Evolutionary conservation across 192 early-diverging fungal genomes (phyloP), one percentile per base, ranked within the genome.

Genomic region (Jimgerdemannia flammicorona): DNA sequence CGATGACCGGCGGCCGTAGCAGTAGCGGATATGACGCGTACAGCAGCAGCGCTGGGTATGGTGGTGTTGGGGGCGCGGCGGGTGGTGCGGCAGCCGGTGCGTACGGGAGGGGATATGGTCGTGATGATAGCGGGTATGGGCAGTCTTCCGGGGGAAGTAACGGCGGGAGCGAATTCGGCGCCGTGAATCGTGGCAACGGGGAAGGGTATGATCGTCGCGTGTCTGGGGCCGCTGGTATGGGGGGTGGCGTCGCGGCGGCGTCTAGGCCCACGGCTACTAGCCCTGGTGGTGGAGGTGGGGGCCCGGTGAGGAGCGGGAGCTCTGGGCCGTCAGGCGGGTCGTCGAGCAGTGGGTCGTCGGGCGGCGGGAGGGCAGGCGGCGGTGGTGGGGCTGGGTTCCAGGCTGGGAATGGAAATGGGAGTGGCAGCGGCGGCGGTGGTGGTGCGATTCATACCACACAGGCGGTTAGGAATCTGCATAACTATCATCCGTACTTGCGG

Each of bases 401-500:
- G 42, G 70, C 40, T 41, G 54, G 41, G 72, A 72, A 65, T 67
- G 40, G 64, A 4, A 70, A 65, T 49, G 76, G 79, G 54, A n/a
- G n/a, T n/a, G n/a, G n/a, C n/a, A n/a, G n/a, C n/a, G n/a, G n/a
- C n/a, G n/a, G n/a, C n/a, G 75, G 75, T n/a, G 71, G 79, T 39
- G 81, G 81, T 10, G 77, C 84, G 11, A 65, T 85, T 49, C 76
- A 85, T 75, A 80, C 78, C 19, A 79, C 79, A n/a, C 77, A 76
- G 6, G 67, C 65, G 65, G 77, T 80, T 39, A 78, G 80, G 14
- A 82, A 79, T 17, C 75, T 74, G 64, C 74, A 73, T 67, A 81
- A 80, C 59, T 81, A 85, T 65, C 81, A 80, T 66, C 84, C 84
- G 10, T 85, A 85, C 74, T 78, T 67, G 20, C 72, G 77, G 44